Base-by-base conservation (phyloP, 2,329 filamentous ascomycete genomes). In the Alternaria sp. region DNA sequence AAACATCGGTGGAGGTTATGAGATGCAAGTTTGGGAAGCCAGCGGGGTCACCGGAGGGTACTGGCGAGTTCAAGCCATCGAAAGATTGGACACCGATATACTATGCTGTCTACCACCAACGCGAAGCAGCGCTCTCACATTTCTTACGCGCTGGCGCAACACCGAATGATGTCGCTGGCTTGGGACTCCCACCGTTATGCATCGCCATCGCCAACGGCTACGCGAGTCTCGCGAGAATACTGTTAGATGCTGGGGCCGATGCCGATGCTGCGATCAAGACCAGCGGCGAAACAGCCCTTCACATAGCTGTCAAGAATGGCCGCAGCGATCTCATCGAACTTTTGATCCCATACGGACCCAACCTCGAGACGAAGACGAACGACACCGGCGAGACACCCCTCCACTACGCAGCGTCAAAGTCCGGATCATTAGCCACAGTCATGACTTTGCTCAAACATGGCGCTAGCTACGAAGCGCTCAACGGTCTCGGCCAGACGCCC, bases 21-120 rank as follows among this genome's bases (percentile, higher is more conserved):
- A 73, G 59, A 52, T 78, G 75, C 56, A 73, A 70, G 44, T 62
- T 77, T 30, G 74, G 66, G n/a, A 76, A 68, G 43, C 65, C 70
- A 25, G 62, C 61, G 26, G 60, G 65, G 11, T 45, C 36, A 17
- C 46, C 56, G 7, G 46, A 66, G 15, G 57, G 47, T 4, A 50
- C 60, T 21, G 58, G 57, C 6, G 65, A 59, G 0, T 61, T 73
- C 13, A 56, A 25, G 5, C 74, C 75, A 13, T 68, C 69, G 30
- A 76, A 77, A 54, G 57, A 70, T 23, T 79, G 76, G 75, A 73
- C 72, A 4, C 74, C 76, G 8, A 69, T 77, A 17, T 73, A 72
- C 30, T 71, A 77, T 54, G 75, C 77, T 19, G 74, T 74, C 15
- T 73, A 72, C 28, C 67, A 74, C 59, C 69, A 74, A 57, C 74